These are phyloP conservation scores for Botryotinia calthae DNA, from an alignment of 2,329 filamentous ascomycete species.

Conservation along the genomic window DNA sequence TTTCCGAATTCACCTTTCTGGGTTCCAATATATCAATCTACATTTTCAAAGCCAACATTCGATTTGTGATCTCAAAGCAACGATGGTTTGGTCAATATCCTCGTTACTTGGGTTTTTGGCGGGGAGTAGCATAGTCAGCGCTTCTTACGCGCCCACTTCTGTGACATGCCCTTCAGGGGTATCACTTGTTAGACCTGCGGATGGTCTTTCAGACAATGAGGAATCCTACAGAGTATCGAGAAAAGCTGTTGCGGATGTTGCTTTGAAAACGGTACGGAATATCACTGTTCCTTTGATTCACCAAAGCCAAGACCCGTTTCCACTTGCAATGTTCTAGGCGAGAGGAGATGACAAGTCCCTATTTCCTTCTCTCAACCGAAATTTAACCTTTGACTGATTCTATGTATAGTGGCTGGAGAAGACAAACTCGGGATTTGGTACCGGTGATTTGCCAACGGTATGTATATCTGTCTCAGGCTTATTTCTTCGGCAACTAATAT, in stretches of 20 bases:
- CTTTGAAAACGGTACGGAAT: constrained; percentile 35
- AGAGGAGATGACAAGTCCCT: background rate
- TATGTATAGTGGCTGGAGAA: constrained; percentile 26
- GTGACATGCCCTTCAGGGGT: constrained; percentile 41
- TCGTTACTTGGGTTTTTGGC: constrained; percentile 22
- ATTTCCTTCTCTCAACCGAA: background rate
- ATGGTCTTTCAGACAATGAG: constrained; percentile 41
- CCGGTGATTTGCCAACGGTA: constrained; percentile 40
- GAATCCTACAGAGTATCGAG: constrained; percentile 42
- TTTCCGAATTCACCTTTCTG: background rate
- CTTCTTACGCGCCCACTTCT: constrained; percentile 39
- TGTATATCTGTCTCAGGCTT: background rate
- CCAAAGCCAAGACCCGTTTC: background rate
- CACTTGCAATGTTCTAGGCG: background rate
- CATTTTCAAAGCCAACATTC: background rate
- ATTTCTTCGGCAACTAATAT: constrained; percentile 4
- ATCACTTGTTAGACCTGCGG: constrained; percentile 41
- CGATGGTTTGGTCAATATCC: constrained; percentile 24
- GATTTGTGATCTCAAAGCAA: background rate
- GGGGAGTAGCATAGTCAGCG: constrained; percentile 4
- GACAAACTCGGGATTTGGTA: constrained; percentile 40
- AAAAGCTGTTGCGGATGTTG: constrained; percentile 41
- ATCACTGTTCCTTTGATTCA: background rate
- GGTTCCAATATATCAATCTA: background rate
- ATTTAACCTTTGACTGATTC: background rate